Percentiles rank a stretch among this genome's conserved stretches.
Conservation (phyloP, 2,329 filamentous ascomycete species). For the Sporothrix humicola region DNA sequence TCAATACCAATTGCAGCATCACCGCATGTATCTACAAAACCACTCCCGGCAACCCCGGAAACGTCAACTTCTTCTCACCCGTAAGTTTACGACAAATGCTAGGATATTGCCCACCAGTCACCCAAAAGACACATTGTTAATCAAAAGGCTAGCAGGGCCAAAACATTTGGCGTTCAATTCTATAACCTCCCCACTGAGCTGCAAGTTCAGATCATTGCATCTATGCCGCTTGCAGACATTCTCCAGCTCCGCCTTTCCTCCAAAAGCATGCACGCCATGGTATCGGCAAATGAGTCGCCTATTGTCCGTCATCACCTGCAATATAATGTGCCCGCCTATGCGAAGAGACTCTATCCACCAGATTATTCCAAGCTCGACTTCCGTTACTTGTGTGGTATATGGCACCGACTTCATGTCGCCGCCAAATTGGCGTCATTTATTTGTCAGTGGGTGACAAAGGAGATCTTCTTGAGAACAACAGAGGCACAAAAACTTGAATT, state of each 20-base stretch:
- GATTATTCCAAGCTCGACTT: conserved; percentile 58
- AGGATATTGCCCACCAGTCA: too few species aligned
- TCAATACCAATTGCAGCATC: not conserved
- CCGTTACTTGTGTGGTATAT: conserved; percentile 67
- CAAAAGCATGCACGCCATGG: conserved; percentile 63
- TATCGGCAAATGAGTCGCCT: conserved; percentile 64
- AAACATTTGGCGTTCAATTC: conserved; percentile 62
- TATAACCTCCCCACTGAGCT: conserved; percentile 64
- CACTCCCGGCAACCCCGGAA: not conserved
- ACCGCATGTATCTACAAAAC: not conserved
- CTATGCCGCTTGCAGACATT: conserved; percentile 64
- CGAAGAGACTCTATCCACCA: conserved; percentile 64
- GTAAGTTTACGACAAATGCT: conserved; percentile 1
- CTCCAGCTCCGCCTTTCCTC: conserved; percentile 65
- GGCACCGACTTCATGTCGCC: conserved; percentile 69
- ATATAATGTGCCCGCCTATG: conserved; percentile 65
- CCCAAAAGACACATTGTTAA: not conserved
- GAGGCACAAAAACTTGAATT: conserved; percentile 62
- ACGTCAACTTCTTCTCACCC: not conserved
- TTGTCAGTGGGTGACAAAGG: conserved; percentile 68
- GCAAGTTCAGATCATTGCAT: conserved; percentile 66
- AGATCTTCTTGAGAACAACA: conserved; percentile 66
- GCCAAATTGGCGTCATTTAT: conserved; percentile 67
- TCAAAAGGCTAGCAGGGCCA: conserved; percentile 43
- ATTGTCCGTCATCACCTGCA: conserved; percentile 67